Evolutionary conservation across 164 flowering plant genomes (phyloP).

Genomic region (Dillenia suffruticosa): DNA sequence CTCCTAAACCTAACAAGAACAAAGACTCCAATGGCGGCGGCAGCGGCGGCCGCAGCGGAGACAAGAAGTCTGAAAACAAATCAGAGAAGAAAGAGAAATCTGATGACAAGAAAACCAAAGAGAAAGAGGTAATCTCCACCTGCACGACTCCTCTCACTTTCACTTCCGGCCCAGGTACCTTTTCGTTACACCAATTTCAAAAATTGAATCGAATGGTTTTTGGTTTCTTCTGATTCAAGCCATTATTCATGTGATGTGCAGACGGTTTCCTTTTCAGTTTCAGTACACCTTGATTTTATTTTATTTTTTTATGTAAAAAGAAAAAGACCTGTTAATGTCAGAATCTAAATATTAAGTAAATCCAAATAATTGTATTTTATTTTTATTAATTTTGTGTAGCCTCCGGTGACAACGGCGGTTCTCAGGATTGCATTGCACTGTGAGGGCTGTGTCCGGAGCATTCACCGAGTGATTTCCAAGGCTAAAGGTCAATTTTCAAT

Average conservation of each 20-base stretch:
- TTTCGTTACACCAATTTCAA: too few species aligned
- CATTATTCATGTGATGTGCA: too few species aligned
- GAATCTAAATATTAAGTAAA: not conserved
- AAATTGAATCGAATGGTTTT: too few species aligned
- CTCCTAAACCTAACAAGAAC: constrained; percentile 32
- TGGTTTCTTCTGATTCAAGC: too few species aligned
- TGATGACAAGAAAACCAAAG: constrained; percentile 9
- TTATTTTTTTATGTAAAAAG: constrained; percentile 9
- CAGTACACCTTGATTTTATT: too few species aligned
- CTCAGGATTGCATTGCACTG: constrained; percentile 25
- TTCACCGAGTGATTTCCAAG: constrained; percentile 13
- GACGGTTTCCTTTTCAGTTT: too few species aligned
- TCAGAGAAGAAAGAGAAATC: constrained; percentile 8
- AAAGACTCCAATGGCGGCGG: constrained; percentile 7
- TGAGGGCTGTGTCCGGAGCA: constrained; percentile 24
- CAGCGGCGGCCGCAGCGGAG: not conserved
- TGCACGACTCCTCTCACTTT: too few species aligned
- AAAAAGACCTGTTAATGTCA: constrained; percentile 14
- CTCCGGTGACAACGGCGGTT: constrained; percentile 19
- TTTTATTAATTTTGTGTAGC: constrained; percentile 4
- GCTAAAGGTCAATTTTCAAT: constrained; percentile 11
- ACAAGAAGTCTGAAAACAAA: constrained; percentile 7
- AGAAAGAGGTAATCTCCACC: not conserved
- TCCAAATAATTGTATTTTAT: not conserved
- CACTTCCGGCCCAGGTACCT: too few species aligned